Conservation (phyloP, 2,329 filamentous ascomycete genomes). For the Cladophialophora yegresii region DNA sequence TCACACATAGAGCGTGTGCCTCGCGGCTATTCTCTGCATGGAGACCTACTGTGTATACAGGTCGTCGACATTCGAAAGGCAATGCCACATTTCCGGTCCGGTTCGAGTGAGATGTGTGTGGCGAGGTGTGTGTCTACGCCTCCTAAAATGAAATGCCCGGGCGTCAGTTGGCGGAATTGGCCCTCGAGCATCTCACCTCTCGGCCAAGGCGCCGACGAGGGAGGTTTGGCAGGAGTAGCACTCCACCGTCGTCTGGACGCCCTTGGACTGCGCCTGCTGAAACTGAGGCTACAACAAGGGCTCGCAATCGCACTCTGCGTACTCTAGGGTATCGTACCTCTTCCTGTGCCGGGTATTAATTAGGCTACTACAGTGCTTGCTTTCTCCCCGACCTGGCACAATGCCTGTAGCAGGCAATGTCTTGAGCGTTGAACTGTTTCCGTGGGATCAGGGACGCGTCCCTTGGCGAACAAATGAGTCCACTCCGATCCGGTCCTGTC, state of each 20-base stretch:
- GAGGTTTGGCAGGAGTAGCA: neutral
- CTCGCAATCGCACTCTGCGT: neutral
- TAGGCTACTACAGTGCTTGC: no score
- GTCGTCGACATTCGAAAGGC: neutral
- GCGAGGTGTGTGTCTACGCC: neutral
- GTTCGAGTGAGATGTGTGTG: neutral
- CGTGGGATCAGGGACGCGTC: neutral
- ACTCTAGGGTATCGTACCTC: neutral
- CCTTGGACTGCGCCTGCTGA: neutral
- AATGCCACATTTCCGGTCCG: neutral
- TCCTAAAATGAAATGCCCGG: neutral
- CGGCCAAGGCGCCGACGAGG: neutral
- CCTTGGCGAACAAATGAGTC: neutral
- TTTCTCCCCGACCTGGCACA: neutral
- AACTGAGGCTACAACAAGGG: neutral
- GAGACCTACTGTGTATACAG: neutral
- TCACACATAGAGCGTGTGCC: neutral
- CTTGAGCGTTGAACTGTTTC: neutral
- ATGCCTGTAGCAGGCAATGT: neutral
- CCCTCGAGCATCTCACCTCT: neutral
- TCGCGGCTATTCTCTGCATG: neutral
- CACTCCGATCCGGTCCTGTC: neutral
- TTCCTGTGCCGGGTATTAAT: neutral
- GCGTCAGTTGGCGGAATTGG: neutral
- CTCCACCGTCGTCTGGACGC: no score